Conservation (phyloP, 768 basidiomycete genomes). For the Scleroderma citrinum region DNA sequence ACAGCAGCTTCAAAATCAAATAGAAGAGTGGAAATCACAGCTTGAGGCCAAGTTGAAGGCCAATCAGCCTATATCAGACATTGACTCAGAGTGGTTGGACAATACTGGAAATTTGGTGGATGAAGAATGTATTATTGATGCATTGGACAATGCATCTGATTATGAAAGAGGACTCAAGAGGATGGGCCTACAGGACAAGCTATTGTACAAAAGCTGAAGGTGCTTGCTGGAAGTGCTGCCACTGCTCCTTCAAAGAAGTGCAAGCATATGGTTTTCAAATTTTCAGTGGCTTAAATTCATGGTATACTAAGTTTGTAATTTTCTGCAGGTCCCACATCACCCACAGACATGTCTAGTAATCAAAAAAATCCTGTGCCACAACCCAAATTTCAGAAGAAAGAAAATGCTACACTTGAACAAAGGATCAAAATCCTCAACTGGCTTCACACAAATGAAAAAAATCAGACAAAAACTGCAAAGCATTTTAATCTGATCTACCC, state of each 20-base stretch:
- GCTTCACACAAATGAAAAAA: slow-evolving; percentile 27
- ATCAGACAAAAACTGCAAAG: slow-evolving; percentile 27
- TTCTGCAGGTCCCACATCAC: background rate
- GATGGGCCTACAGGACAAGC: background rate
- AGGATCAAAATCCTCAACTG: slow-evolving; percentile 26
- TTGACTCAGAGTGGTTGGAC: slow-evolving; percentile 21
- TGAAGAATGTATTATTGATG: slow-evolving; percentile 16
- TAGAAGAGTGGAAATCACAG: slow-evolving; percentile 6
- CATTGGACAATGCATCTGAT: slow-evolving; percentile 15
- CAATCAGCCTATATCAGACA: slow-evolving; percentile 11
- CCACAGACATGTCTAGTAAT: background rate
- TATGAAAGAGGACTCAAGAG: slow-evolving; percentile 15
- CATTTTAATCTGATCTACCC: slow-evolving; percentile 30
- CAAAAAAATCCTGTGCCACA: background rate
- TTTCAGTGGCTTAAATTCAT: background rate
- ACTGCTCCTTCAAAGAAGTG: background rate
- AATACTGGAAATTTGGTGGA: slow-evolving; percentile 18
- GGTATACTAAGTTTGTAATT: background rate
- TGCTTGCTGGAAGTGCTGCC: background rate
- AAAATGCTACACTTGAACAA: slow-evolving; percentile 3
- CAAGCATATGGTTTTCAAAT: slow-evolving; percentile 2
- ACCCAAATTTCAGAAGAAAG: background rate
- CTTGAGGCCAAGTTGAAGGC: slow-evolving; percentile 9
- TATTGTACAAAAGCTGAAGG: slow-evolving; percentile 3
- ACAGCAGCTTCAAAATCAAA: slow-evolving; percentile 9